Percentiles rank a stretch among this genome's conserved stretches.
These are phyloP conservation scores for Thermomyces lanuginosus DNA, from an alignment of 2,329 filamentous ascomycete genomes.

Conservation along the genomic window DNA sequence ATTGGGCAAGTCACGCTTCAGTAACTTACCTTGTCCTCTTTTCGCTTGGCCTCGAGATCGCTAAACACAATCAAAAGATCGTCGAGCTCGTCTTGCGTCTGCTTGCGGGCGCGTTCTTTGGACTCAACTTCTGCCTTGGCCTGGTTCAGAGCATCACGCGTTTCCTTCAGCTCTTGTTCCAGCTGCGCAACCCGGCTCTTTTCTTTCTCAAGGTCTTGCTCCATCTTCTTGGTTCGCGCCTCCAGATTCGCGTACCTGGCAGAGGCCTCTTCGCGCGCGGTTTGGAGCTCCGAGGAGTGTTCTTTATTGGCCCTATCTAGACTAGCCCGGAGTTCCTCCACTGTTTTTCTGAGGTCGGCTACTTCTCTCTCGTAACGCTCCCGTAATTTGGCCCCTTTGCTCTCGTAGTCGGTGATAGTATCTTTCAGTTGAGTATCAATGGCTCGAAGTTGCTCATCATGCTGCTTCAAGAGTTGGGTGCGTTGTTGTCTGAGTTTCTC, in stretches of 20 bases:
- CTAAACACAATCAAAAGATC: constrained; percentile 68
- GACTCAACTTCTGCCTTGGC: constrained; percentile 21
- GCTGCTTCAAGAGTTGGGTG: constrained; percentile 27
- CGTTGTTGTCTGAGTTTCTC: constrained; percentile 31
- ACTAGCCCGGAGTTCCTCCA: constrained; percentile 41
- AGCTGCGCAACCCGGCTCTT: constrained; percentile 7
- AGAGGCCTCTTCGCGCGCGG: constrained; percentile 36
- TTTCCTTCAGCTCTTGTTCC: constrained; percentile 11
- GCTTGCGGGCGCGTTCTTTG: constrained; percentile 46
- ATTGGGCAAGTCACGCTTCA: too few species aligned
- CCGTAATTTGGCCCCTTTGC: constrained; percentile 20
- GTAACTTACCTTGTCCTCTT: constrained; percentile 52
- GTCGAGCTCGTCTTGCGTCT: constrained; percentile 57
- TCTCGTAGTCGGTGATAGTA: constrained; percentile 25
- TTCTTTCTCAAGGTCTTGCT: constrained; percentile 22
- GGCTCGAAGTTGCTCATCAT: constrained; percentile 31
- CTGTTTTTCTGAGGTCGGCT: constrained; percentile 44
- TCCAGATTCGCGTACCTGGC: constrained; percentile 31
- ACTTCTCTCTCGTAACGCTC: constrained; percentile 42
- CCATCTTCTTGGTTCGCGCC: constrained; percentile 32
- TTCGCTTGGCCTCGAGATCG: constrained; percentile 61
- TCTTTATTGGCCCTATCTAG: constrained; percentile 41
- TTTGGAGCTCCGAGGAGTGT: constrained; percentile 44
- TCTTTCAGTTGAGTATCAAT: constrained; percentile 34
- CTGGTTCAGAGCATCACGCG: constrained; percentile 13